Evolutionary conservation across 768 basidiomycete species (phyloP), one percentile per base, ranked within the genome.

Genomic region (Calocybe cyanea): DNA sequence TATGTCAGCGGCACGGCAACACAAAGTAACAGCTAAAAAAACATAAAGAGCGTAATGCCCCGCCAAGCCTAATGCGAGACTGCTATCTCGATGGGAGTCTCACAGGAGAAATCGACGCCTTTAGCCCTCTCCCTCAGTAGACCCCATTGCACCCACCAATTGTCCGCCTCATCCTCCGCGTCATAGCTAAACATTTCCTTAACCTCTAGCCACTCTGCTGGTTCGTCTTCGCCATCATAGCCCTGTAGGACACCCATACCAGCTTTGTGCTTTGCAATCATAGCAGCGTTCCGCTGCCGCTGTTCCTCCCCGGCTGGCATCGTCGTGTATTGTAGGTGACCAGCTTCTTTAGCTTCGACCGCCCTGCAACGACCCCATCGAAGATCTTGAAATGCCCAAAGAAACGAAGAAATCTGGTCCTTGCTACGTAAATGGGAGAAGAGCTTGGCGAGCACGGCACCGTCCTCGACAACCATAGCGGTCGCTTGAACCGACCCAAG

Each of bases 91-190:
- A 50, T 43, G 28, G 38, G 38, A 2, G 40, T 28, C 18, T 45
- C 52, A 40, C 30, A 44, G 21, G 43, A 41, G 14, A 58, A 41
- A 24, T 53, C 49, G 25, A 11, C 11, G 25, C 11, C 25, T 5
- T 28, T 28, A 9, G 67, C 68, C 19, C 65, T 50, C 54, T 76
- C 66, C 41, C 63, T 62, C 48, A 76, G 61, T 21, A 73, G 53
- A 13, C 77, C 77, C 73, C 74, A 78, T 43, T 72, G 63, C 31
- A 74, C 59, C 77, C 78, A 80, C 78, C 78, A 80, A 45, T 79
- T 72, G 43, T 78, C 78, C 9, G 77, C 78, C 28, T 76, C 73
- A 23, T 81, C 78, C 53, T 75, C 73, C n/a, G 76, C 73, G 38
- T 78, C 73, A 53, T 80, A 80, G 11, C 68, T 67, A 53, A 78